Evolutionary conservation across 805 yeast species (phyloP).

Genomic region (Ogataea pilisensis): DNA sequence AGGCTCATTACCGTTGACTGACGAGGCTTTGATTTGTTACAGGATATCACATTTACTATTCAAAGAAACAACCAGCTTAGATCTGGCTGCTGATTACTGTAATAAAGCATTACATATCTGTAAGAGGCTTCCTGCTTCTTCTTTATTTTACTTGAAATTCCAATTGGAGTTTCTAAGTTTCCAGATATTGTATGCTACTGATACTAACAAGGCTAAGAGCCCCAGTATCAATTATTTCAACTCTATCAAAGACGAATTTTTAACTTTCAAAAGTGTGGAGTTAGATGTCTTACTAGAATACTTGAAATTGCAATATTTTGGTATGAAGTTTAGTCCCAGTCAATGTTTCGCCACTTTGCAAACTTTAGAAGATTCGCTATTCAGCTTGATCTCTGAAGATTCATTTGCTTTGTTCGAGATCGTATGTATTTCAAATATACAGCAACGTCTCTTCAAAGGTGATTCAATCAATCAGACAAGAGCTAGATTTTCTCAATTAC

Average conservation of each 20-base stretch:
- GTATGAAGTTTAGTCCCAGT: conserved; percentile 24
- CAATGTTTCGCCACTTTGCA: conserved; percentile 23
- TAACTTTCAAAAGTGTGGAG: conserved; percentile 10
- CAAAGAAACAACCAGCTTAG: conserved; percentile 38
- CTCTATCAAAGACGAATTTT: conserved; percentile 22
- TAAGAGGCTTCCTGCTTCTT: conserved; percentile 20
- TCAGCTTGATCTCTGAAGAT: conserved; percentile 2
- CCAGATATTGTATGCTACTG: conserved; percentile 32
- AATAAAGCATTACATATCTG: conserved; percentile 26
- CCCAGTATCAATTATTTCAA: conserved; percentile 32
- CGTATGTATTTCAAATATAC: conserved; percentile 28
- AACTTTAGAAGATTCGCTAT: conserved; percentile 10
- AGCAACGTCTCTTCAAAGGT: conserved; percentile 31
- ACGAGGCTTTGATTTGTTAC: conserved; percentile 33
- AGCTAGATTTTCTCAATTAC: conserved; percentile 17
- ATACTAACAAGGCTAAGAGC: conserved; percentile 15
- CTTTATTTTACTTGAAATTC: conserved; percentile 19
- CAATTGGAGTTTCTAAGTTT: conserved; percentile 35
- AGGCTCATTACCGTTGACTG: conserved; percentile 26
- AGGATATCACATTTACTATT: conserved; percentile 36
- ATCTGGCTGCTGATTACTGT: conserved; percentile 37
- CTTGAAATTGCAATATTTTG: conserved; percentile 30
- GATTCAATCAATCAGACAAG: conserved; percentile 22
- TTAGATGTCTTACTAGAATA: conserved; percentile 30
- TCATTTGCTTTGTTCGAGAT: conserved; percentile 21